phyloP scores from a whole-genome alignment of 2,329 filamentous ascomycete genomes.

The Colletotrichum sp. region DNA sequence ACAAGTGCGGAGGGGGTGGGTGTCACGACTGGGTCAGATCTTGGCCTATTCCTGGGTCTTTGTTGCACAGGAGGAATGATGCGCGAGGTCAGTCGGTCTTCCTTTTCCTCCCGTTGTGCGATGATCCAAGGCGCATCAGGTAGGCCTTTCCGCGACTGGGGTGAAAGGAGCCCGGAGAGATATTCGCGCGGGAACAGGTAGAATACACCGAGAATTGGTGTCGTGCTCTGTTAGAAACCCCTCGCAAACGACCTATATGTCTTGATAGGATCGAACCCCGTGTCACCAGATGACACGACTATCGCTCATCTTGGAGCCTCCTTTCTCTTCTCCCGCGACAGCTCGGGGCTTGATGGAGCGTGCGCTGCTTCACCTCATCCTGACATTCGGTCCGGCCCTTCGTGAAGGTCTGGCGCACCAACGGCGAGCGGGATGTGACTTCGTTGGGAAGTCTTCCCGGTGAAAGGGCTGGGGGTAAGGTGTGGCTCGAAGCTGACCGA shows the following conservation, averaged over 20 bases:
- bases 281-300: background rate
- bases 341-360: background rate
- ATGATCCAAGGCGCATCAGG: background rate
- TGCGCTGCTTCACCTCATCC: background rate
- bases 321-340: background rate
- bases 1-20: background rate
- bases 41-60: slow-evolving; percentile 3
- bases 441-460: slow-evolving; percentile 6
- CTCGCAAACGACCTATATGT: background rate
- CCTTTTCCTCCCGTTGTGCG: background rate
- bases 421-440: background rate
- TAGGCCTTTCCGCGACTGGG: background rate
- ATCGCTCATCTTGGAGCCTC: background rate
- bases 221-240: background rate
- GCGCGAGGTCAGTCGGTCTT: slow-evolving; percentile 7
- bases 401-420: background rate
- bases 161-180: background rate
- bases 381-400: slow-evolving; percentile 3
- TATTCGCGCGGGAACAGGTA: background rate
- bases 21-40: slow-evolving; percentile 3
- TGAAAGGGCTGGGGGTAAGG: background rate
- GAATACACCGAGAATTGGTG: background rate
- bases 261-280: background rate
- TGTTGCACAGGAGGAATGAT: background rate
- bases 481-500: background rate